A percentile compares a stretch with the other conserved stretches of the same genome.
phyloP scores from a whole-genome alignment of 805 yeast genomes.

The Teunomyces pallodes region DNA sequence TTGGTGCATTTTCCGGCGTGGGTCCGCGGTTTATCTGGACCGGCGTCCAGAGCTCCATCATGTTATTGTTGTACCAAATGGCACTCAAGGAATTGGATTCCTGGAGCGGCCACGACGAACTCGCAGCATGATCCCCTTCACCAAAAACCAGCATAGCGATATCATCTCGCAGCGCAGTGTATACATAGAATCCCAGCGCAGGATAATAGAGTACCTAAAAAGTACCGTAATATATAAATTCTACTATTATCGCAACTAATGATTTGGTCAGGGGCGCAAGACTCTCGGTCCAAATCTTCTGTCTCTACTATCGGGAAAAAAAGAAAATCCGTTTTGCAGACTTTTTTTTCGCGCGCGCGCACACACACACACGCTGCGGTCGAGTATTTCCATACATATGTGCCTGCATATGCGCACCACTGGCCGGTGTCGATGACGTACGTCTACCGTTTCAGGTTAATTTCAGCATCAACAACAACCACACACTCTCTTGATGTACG shows the following conservation, averaged over 20 bases:
- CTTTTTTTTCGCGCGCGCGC: too few relatives aligned
- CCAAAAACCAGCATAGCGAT: neutral
- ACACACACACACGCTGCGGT: too few relatives aligned
- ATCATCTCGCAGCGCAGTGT: neutral
- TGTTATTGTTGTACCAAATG: constrained; percentile 84
- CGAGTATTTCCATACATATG: too few relatives aligned
- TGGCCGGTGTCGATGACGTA: neutral
- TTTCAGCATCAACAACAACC: too few relatives aligned
- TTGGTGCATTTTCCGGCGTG: constrained; percentile 88
- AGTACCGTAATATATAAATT: neutral
- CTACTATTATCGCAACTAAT: too few relatives aligned
- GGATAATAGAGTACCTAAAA: neutral
- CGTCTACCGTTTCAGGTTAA: neutral
- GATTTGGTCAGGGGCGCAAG: too few relatives aligned
- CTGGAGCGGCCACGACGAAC: neutral
- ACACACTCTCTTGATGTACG: constrained; percentile 15
- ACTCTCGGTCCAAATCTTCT: too few relatives aligned
- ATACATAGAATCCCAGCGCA: neutral
- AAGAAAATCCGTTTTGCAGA: too few relatives aligned
- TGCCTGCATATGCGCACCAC: too few relatives aligned
- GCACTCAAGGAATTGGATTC: constrained; percentile 56
- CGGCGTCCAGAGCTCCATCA: constrained; percentile 87
- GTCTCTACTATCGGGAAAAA: too few relatives aligned
- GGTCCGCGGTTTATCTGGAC: constrained; percentile 98
- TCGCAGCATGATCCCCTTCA: neutral